Evolutionary conservation across 2,329 filamentous ascomycete genomes (phyloP), one percentile per base, ranked within the genome.

Genomic region (Colletotrichum sp.): DNA sequence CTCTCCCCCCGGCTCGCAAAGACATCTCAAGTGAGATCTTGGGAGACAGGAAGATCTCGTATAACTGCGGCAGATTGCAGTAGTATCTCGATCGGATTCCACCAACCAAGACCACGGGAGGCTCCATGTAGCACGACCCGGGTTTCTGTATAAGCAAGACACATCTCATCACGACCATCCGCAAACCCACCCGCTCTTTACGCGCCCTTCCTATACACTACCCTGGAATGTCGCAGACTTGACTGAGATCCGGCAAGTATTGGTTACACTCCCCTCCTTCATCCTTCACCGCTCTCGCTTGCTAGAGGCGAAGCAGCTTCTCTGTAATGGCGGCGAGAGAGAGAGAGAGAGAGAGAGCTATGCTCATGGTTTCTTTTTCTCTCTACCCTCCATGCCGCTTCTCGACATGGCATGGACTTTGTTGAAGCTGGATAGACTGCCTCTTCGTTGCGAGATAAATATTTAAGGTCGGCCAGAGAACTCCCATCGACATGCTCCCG

Each of bases 241-340:
- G 77, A 77, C 77, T 78, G 77, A 77, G 77, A 77, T 77, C 64
- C 71, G 64, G 75, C 63, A 74, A 78, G 75, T 78, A 78, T 78
- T 78, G 77, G 77, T 78, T 75, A 77, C 76, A 77, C 76, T 72
- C 75, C 72, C 73, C 66, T 75, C 68, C 59, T 71, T 39, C 60
- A 68, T 59, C 77, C 65, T 75, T 71, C 75, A 78, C 77, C 75
- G 75, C 75, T 65, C 77, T 78, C 77, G 77, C 77, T 77, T 78
- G 71, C 68, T 75, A n/a, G 59, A 68, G 63, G 52, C 64, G 59
- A 67, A 68, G 39, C 64, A 63, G 60, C 63, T 63, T 64, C 62
- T 63, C 55, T 62, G 39, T 48, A 30, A 69, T 74, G 48, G 48
- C 34, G 52, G 28, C 26, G 65, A 60, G 70, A 64, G 70, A 64